Conservation (phyloP, 164 flowering plant genomes). For the Macadamia integrifolia region DNA sequence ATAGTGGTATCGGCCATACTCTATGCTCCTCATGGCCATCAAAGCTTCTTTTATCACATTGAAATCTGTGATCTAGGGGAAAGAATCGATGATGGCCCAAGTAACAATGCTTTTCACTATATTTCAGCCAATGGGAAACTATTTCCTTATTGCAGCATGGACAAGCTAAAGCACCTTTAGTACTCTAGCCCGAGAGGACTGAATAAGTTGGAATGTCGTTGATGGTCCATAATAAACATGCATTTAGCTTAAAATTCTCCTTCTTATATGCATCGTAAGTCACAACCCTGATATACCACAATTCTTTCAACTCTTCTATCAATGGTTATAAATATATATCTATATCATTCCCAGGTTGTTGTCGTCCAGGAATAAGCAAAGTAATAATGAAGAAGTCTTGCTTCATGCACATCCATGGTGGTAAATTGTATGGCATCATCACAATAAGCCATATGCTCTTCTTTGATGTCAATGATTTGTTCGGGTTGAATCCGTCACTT, state of each 20-base stretch:
- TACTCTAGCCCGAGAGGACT: background rate
- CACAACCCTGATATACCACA: conserved; percentile 7
- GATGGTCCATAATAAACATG: no score
- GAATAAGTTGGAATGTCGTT: no score
- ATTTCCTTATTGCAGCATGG: conserved; percentile 11
- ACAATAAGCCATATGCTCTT: background rate
- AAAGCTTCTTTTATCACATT: background rate
- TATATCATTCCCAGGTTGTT: no score
- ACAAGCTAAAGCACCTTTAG: conserved; percentile 13
- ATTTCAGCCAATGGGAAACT: background rate
- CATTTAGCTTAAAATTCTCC: no score
- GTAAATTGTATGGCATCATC: background rate
- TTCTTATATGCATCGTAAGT: no score
- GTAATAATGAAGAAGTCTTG: background rate
- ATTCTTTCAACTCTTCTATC: conserved; percentile 11
- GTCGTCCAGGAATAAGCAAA: background rate
- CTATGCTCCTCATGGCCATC: conserved; percentile 4
- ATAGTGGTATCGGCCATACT: background rate
- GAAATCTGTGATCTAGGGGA: background rate
- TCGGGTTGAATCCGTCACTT: no score
- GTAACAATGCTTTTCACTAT: conserved; percentile 10
- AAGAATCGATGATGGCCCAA: conserved; percentile 14
- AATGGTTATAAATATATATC: conserved; percentile 2
- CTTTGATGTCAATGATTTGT: no score
- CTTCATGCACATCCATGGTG: background rate